A percentile compares a stretch with the other conserved stretches of the same genome.
These are phyloP conservation scores for Plasmodium vivax DNA, from an alignment of 169 alveolate species.

Conservation along the genomic window DNA sequence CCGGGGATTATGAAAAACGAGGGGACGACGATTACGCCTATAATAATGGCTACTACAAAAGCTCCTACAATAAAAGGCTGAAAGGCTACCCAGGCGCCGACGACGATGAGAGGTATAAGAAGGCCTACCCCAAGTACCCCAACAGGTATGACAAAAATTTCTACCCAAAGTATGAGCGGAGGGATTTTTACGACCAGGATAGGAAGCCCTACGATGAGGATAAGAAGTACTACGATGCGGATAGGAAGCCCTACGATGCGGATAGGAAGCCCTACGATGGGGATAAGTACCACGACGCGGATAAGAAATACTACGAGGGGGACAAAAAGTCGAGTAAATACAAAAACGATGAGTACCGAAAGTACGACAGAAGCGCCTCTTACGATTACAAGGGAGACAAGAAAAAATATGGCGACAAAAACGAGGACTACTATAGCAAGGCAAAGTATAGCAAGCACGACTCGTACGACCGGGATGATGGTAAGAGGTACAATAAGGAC, in stretches of 20 bases:
- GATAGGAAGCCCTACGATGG: neutral
- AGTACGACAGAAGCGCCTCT: neutral
- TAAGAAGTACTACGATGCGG: neutral
- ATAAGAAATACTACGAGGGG: neutral
- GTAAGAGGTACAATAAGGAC: slow-evolving; percentile 13
- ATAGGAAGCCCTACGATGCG: neutral
- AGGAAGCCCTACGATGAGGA: neutral
- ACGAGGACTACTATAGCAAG: neutral
- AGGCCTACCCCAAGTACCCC: neutral
- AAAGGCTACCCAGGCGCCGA: slow-evolving; percentile 10
- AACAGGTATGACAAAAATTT: slow-evolving; percentile 38
- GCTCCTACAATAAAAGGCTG: slow-evolving; percentile 10
- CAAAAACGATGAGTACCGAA: neutral
- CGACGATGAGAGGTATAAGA: slow-evolving; percentile 3
- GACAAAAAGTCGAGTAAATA: neutral
- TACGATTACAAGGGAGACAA: slow-evolving; percentile 41
- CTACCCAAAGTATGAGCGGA: slow-evolving; percentile 16
- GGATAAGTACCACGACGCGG: neutral
- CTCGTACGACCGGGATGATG: neutral
- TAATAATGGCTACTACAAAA: slow-evolving; percentile 3
- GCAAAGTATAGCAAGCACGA: slow-evolving; percentile 8
- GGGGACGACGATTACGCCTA: neutral
- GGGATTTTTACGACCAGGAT: slow-evolving; percentile 2
- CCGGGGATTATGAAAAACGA: neutral
- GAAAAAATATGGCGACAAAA: slow-evolving; percentile 12